phyloP scores from a whole-genome alignment of 2,329 filamentous ascomycete species.

The Nakataea oryzae region DNA sequence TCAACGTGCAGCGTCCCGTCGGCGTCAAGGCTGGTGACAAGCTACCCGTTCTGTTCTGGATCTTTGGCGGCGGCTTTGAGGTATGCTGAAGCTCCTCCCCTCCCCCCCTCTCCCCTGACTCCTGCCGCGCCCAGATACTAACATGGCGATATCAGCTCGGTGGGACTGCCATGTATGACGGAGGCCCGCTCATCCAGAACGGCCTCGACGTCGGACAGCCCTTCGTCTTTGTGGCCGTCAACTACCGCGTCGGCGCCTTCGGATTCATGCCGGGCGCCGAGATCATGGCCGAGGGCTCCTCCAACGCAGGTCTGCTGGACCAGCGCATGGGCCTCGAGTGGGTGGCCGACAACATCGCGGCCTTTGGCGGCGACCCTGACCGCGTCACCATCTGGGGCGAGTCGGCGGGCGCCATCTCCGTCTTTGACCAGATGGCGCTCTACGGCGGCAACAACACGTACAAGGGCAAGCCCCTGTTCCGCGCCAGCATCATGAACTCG shows the following conservation, averaged over 20 bases:
- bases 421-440: constrained; percentile 65
- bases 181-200: constrained; percentile 29
- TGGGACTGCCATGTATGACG: constrained; percentile 41
- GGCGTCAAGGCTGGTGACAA: constrained; percentile 43
- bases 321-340: constrained; percentile 64
- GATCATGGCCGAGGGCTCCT: constrained; percentile 52
- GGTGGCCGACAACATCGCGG: constrained; percentile 66
- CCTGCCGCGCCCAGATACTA: neutral
- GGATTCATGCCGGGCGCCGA: constrained; percentile 64
- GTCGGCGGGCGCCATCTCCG: constrained; percentile 60
- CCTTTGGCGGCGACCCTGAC: constrained; percentile 69
- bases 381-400: constrained; percentile 76
- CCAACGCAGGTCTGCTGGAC: constrained; percentile 64
- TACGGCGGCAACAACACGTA: constrained; percentile 65
- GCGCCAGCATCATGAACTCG: constrained; percentile 69
- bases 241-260: constrained; percentile 67
- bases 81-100: constrained; percentile 9
- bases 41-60: constrained; percentile 60
- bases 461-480: constrained; percentile 66
- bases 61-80: constrained; percentile 58
- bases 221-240: constrained; percentile 66
- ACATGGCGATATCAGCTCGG: constrained; percentile 23
- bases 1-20: constrained; percentile 48
- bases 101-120: neutral
- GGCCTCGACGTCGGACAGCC: constrained; percentile 44